These are phyloP conservation scores for Penicillium alfredii DNA, from an alignment of 495 filamentous ascomycete species.

Conservation along the genomic window DNA sequence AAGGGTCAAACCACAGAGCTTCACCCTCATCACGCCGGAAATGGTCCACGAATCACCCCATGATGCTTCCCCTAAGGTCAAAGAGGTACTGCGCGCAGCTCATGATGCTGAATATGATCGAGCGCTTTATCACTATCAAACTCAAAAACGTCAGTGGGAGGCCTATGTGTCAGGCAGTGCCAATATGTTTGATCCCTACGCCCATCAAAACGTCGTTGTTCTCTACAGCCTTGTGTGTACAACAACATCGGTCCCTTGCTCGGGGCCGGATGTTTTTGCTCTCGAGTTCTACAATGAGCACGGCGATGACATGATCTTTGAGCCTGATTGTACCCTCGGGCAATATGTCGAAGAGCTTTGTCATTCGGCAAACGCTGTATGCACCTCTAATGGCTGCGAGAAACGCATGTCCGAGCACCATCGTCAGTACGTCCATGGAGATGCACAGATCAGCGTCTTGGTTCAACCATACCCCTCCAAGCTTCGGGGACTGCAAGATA, in stretches of 20 bases:
- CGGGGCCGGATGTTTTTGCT: slow-evolving; percentile 78
- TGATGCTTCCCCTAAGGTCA: slow-evolving; percentile 73
- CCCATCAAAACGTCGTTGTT: slow-evolving; percentile 93
- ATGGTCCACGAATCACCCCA: slow-evolving; percentile 82
- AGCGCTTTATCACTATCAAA: slow-evolving; percentile 87
- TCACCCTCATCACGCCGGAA: slow-evolving; percentile 84
- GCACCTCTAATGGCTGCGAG: slow-evolving; percentile 80
- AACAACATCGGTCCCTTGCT: slow-evolving; percentile 82
- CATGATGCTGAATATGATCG: slow-evolving; percentile 96
- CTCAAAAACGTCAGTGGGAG: slow-evolving; percentile 93
- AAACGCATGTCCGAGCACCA: slow-evolving; percentile 89
- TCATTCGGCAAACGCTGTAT: slow-evolving; percentile 63
- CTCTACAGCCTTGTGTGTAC: slow-evolving; percentile 91
- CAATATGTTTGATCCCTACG: slow-evolving; percentile 86
- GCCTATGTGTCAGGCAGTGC: slow-evolving; percentile 76
- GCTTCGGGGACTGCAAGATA: slow-evolving; percentile 63
- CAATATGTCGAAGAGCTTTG: slow-evolving; percentile 95
- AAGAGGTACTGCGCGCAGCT: slow-evolving; percentile 88
- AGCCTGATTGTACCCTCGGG: slow-evolving; percentile 85
- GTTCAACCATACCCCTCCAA: slow-evolving; percentile 70
- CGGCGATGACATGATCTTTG: slow-evolving; percentile 56
- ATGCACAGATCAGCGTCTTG: slow-evolving; percentile 86
- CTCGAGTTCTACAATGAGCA: slow-evolving; percentile 91
- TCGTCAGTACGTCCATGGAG: slow-evolving; percentile 93
- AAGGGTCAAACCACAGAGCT: slow-evolving; percentile 59